Base-by-base conservation (phyloP, 2,329 filamentous ascomycete genomes). In the Corynespora cassiicola region DNA sequence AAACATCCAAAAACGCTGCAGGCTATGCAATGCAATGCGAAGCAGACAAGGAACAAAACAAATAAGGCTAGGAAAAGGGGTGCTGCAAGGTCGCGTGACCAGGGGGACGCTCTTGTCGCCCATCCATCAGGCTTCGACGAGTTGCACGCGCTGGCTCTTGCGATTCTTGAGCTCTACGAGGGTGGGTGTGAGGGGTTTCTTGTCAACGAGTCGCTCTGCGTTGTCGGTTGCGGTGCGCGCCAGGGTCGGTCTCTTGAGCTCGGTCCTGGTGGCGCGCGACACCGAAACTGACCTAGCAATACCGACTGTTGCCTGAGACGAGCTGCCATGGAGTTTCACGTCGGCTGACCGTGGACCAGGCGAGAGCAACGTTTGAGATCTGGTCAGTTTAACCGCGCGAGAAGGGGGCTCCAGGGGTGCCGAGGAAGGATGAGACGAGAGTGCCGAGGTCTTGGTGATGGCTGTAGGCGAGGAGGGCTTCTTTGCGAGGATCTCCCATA, bases 111-210 rank as follows among this genome's bases (percentile, higher is more conserved):
- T n/a, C n/a, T n/a, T n/a, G n/a, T n/a, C n/a, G n/a, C n/a, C n/a
- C n/a, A n/a, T n/a, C n/a, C n/a, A n/a, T 50, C 52, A 68, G 8
- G 54, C 58, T 37, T 67, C 60, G n/a, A 63, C 64, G 22, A 68
- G 36, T 44, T 63, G 57, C 25, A 66, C 65, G 31, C 59, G 47
- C 28, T 66, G 63, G 39, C 62, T 66, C 51, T 57, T 65, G 9
- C 64, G 47, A 20, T 66, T 66, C 42, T 54, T 56, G 22, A 69
- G 51, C 30, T 69, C 62, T 5, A 69, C 65, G 44, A 69, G 45
- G 2, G 58, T 68, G 10, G 65, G 65, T 19, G 58, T 66, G 4
- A 69, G 50, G 11, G 54, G 45, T 35, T 56, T 53, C 15, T 41
- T 42, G 5, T 65, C 61, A 4, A 61, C 52, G 20, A 66, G 23